Conservation (phyloP, 441 rosid genomes). For the Brassica hybrid region DNA sequence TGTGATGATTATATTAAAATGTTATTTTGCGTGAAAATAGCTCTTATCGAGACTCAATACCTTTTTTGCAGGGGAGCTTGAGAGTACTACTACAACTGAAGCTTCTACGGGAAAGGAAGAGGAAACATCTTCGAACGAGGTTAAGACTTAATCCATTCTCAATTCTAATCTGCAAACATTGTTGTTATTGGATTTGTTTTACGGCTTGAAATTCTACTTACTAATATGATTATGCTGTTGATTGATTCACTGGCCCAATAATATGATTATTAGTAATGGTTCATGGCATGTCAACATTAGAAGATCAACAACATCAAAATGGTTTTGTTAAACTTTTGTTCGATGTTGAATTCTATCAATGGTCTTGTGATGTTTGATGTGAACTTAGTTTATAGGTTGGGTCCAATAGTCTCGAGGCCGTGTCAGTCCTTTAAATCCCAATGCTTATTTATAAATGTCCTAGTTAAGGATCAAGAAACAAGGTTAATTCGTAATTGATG, state of each 20-base stretch:
- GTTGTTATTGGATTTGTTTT: neutral
- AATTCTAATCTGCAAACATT: neutral
- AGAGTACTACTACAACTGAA: slow-evolving; percentile 22
- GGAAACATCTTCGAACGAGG: slow-evolving; percentile 47
- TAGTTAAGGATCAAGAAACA: neutral
- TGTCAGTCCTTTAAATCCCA: neutral
- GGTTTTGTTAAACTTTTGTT: neutral
- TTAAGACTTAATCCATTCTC: slow-evolving; percentile 35
- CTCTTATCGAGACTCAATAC: slow-evolving; percentile 21
- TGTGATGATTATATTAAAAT: slow-evolving; percentile 8
- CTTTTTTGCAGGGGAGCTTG: slow-evolving; percentile 37
- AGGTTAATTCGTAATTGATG: neutral
- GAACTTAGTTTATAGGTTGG: too few relatives aligned
- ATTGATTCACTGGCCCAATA: neutral
- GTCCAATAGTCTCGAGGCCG: neutral
- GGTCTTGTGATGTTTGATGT: too few relatives aligned
- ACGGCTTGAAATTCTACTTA: neutral
- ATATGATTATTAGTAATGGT: neutral
- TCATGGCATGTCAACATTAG: neutral
- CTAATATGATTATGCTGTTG: neutral
- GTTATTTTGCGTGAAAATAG: too few relatives aligned
- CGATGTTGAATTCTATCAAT: neutral
- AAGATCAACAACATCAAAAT: neutral
- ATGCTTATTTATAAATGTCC: neutral
- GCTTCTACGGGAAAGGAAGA: slow-evolving; percentile 27